Percentiles rank a stretch among this genome's conserved stretches.
Evolutionary conservation across 208 protist genomes (phyloP).

Genomic region (Paratrypanosoma confusum): DNA sequence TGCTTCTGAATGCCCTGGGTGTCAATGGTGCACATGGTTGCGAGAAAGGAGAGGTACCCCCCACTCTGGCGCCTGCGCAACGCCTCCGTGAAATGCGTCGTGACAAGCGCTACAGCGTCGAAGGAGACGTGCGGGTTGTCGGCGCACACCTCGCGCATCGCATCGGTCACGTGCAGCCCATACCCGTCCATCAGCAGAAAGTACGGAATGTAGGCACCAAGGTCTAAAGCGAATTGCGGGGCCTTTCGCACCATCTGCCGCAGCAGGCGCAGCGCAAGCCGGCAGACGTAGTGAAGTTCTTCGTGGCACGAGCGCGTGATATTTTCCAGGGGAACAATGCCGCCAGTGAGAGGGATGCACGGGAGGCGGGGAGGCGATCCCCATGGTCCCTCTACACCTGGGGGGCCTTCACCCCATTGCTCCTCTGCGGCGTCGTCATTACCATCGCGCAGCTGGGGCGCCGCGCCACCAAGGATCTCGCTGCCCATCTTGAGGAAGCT

Average conservation of each 20-base stretch:
- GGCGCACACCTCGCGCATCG: conserved; percentile 50
- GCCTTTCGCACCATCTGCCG: conserved; percentile 32
- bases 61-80: conserved; percentile 15
- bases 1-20: conserved; percentile 33
- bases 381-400: background rate
- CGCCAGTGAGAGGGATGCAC: conserved; percentile 14
- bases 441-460: no score
- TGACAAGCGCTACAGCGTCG: conserved; percentile 21
- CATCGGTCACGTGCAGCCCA: conserved; percentile 39
- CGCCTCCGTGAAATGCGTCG: conserved; percentile 28
- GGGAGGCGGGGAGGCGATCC: conserved; percentile 7
- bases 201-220: conserved; percentile 36
- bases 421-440: background rate
- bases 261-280: conserved; percentile 51
- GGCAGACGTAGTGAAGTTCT: conserved; percentile 45
- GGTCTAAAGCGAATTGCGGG: conserved; percentile 22
- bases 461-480: no score
- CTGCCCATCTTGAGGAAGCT: no score
- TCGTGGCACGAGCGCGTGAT: conserved; percentile 22
- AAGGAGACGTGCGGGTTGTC: conserved; percentile 37
- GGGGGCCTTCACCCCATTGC: background rate
- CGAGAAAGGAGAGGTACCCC: conserved; percentile 41
- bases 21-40: conserved; percentile 35
- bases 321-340: conserved; percentile 21
- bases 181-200: conserved; percentile 38